Evolutionary conservation across 2,329 filamentous ascomycete genomes (phyloP).

Genomic region (Trichoderma sp.): DNA sequence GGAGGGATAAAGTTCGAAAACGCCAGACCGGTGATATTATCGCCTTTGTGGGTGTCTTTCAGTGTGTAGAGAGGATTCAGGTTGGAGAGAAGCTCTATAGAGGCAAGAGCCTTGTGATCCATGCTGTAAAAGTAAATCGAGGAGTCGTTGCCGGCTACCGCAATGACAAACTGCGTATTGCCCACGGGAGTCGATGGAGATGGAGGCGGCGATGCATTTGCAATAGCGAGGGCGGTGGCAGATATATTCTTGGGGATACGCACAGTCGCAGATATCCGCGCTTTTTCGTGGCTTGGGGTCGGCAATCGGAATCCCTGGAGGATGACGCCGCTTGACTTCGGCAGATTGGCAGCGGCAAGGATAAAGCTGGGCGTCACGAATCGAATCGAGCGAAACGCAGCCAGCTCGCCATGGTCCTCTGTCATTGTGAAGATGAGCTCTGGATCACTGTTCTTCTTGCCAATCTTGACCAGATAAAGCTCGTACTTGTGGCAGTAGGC

Average conservation of each 20-base stretch:
- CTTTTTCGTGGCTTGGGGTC: constrained; percentile 40
- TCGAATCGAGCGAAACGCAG: constrained; percentile 59
- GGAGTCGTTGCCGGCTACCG: constrained; percentile 76
- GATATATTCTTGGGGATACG: constrained; percentile 68
- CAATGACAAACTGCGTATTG: constrained; percentile 76
- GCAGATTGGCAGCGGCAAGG: constrained; percentile 59
- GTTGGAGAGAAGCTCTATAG: constrained; percentile 53
- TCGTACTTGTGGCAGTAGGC: constrained; percentile 78
- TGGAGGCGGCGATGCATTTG: constrained; percentile 61
- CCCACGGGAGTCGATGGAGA: constrained; percentile 54
- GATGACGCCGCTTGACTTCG: constrained; percentile 58
- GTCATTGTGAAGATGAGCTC: constrained; percentile 59
- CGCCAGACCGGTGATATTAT: constrained; percentile 60
- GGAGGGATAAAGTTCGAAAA: constrained; percentile 61
- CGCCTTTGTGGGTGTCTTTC: constrained; percentile 54
- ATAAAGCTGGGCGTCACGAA: constrained; percentile 61
- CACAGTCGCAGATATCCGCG: constrained; percentile 53
- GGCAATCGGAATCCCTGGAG: constrained; percentile 60
- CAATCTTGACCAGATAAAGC: constrained; percentile 67
- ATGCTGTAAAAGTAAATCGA: constrained; percentile 78
- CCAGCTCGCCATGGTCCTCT: constrained; percentile 48
- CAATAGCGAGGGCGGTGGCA: constrained; percentile 76
- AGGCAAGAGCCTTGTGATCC: constrained; percentile 59
- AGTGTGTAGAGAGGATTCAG: constrained; percentile 56
- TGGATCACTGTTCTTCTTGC: constrained; percentile 51